These are phyloP conservation scores for Fusarium paranaense DNA, from an alignment of 2,329 filamentous ascomycete species.

Conservation along the genomic window DNA sequence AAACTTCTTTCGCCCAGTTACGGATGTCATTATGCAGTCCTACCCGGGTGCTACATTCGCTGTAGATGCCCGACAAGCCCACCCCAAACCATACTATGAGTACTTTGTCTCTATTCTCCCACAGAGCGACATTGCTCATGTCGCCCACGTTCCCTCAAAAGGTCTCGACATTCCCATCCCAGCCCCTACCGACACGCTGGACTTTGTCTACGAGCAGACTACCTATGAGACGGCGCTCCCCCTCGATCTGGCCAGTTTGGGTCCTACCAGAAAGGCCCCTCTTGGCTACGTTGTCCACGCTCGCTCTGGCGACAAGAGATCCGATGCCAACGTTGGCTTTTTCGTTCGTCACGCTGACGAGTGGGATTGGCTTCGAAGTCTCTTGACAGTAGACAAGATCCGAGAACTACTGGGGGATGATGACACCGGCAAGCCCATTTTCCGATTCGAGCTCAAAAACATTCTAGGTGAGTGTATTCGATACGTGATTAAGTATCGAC, in stretches of 20 bases:
- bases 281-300: conserved; percentile 46
- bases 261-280: conserved; percentile 40
- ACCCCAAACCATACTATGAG: conserved; percentile 44
- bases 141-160: conserved; percentile 21
- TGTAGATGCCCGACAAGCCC: conserved; percentile 51
- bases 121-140: conserved; percentile 35
- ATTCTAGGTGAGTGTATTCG: conserved; percentile 10
- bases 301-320: conserved; percentile 53
- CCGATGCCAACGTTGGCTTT: conserved; percentile 56
- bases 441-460: conserved; percentile 57
- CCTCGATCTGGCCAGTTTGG: conserved; percentile 24
- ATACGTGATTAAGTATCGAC: not conserved
- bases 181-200: conserved; percentile 3
- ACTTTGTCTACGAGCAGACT: conserved; percentile 28
- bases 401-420: conserved; percentile 51
- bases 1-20: conserved; percentile 38
- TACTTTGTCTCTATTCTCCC: conserved; percentile 43
- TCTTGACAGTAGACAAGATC: conserved; percentile 55
- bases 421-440: conserved; percentile 51
- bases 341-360: conserved; percentile 57
- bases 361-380: conserved; percentile 56
- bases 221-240: conserved; percentile 31
- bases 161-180: conserved; percentile 28
- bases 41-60: conserved; percentile 58
- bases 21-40: conserved; percentile 48